Conservation (phyloP, 176 grass and related monocot genomes). For the Carex parvula region DNA sequence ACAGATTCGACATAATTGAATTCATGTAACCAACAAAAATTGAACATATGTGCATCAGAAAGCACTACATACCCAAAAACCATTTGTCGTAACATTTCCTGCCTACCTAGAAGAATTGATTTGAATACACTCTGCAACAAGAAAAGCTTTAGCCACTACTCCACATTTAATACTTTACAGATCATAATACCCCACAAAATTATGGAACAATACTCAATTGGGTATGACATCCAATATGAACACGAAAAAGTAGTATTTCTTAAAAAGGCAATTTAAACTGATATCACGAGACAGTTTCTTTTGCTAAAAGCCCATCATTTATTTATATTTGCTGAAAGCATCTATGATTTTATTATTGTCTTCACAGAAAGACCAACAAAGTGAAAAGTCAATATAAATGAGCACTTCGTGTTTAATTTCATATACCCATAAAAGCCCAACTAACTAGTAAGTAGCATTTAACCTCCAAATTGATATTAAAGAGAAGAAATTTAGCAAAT, state of each 20-base stretch:
- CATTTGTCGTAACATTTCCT: conserved; percentile 43
- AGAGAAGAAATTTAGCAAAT: not conserved
- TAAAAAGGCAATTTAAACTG: not conserved
- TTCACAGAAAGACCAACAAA: not conserved
- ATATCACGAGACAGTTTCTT: not conserved
- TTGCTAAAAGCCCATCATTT: not conserved
- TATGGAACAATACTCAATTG: not conserved
- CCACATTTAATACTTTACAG: not conserved
- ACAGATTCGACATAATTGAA: conserved; percentile 20
- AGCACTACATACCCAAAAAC: conserved; percentile 59
- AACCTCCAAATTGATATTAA: not conserved
- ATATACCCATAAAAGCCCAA: not conserved
- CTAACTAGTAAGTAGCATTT: not conserved
- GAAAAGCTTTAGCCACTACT: conserved; percentile 29
- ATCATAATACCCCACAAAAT: not conserved
- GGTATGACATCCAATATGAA: not conserved
- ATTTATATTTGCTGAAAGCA: not conserved
- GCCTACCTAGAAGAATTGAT: conserved; percentile 29
- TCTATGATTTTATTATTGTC: not conserved
- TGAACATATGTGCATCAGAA: conserved; percentile 4
- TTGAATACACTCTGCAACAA: conserved; percentile 60
- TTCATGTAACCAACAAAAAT: conserved; percentile 11
- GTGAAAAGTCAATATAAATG: not conserved
- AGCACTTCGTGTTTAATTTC: not conserved
- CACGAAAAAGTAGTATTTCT: not conserved